Percentiles rank a stretch among this genome's conserved stretches.
phyloP scores from a whole-genome alignment of 352 stramenopile species.

The Achlya hypogyna region DNA sequence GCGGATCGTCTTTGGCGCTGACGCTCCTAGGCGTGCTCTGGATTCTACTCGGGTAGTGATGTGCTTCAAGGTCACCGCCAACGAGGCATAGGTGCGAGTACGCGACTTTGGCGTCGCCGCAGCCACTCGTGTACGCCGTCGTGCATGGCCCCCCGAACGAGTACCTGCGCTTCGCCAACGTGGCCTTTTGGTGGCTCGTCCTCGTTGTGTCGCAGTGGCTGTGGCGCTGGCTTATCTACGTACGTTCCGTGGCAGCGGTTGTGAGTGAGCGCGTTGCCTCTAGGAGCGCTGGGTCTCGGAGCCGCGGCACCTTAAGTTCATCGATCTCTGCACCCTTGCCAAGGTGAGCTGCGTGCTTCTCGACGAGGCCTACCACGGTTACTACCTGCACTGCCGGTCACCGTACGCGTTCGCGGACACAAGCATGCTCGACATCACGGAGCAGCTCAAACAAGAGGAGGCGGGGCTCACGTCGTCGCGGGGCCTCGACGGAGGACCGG shows the following conservation, averaged over 20 bases:
- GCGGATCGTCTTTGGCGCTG: constrained; percentile 65
- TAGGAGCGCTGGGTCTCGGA: constrained; percentile 57
- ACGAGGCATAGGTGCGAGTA: background rate
- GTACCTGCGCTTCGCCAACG: constrained; percentile 85
- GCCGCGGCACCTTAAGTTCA: constrained; percentile 66
- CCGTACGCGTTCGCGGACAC: constrained; percentile 89
- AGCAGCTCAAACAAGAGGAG: constrained; percentile 88
- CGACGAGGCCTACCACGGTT: constrained; percentile 88
- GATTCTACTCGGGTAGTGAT: constrained; percentile 71
- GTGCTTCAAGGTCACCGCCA: constrained; percentile 36
- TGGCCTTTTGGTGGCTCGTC: constrained; percentile 76
- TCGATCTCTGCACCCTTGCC: constrained; percentile 92
- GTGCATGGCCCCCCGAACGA: constrained; percentile 57
- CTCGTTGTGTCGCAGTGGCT: constrained; percentile 66
- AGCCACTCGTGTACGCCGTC: constrained; percentile 34
- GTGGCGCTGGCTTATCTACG: constrained; percentile 86
- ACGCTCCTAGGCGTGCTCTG: constrained; percentile 82
- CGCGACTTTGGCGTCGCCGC: constrained; percentile 20
- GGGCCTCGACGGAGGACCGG: constrained; percentile 69
- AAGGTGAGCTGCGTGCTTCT: constrained; percentile 90
- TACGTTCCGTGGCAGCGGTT: constrained; percentile 43
- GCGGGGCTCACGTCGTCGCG: constrained; percentile 73
- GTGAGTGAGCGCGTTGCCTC: background rate
- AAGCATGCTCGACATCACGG: constrained; percentile 86
- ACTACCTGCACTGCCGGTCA: constrained; percentile 92